Evolutionary conservation across 2,329 filamentous ascomycete species (phyloP), one percentile per base, ranked within the genome.

Genomic region (Domatiomyces catenatus): DNA sequence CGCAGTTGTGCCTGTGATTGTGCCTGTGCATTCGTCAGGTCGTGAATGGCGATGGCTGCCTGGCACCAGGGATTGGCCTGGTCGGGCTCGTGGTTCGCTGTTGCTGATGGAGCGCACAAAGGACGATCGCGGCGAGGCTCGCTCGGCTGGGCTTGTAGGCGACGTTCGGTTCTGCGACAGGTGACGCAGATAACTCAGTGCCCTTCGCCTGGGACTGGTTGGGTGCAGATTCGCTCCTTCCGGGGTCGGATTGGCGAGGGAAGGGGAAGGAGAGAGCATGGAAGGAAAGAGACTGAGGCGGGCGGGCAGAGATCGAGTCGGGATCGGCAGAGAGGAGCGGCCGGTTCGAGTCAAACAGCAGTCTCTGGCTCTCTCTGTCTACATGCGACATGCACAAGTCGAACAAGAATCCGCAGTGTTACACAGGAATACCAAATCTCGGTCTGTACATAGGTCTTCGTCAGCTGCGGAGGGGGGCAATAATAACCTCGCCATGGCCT

Each of bases 201-300:
- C 58, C 36, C 58, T 49, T 36, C 58, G 54, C 32, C 58, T 46
- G 42, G 56, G 56, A 12, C 51, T 53, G 44, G 58, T 54, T 47
- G 55, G 48, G 45, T 52, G 54, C 18, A 56, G 48, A 50, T 54
- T 54, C 42, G 47, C 50, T 47, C 55, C 57, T 48, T 51, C 48
- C 48, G 52, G 52, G 32, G 55, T 53, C 47, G 54, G 50, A 48
- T 52, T 53, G 50, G 54, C 48, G 43, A 51, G 44, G 52, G 55
- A 46, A 48, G 56, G 51, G 26, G 58, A 46, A 48, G 56, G 51
- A 22, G 58, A 60, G 49, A 60, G 54, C 58, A 60, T 60, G 54
- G 54, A 50, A 47, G 48, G 48, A 47, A 54, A 43, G 50, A 48
- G 44, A 39, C 43, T 17, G 42, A 50, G 47, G 22, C 10, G 47